These are phyloP conservation scores for Citrullus mucosospermus DNA, from an alignment of 306 rosid species.

Conservation along the genomic window DNA sequence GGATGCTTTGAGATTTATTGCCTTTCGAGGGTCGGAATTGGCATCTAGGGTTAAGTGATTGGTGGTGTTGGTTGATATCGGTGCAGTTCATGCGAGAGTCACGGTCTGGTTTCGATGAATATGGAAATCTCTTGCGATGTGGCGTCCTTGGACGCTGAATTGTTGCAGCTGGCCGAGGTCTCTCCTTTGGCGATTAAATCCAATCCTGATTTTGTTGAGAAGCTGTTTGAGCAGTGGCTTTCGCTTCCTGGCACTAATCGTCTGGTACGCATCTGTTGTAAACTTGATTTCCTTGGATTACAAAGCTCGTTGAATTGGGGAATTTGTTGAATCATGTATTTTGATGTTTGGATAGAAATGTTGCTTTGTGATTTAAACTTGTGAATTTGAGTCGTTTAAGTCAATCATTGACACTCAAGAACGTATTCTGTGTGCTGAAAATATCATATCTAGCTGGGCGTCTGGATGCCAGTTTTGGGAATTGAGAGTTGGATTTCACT, in stretches of 20 bases:
- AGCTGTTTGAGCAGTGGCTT: conserved; percentile 92
- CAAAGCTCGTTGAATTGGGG: not conserved
- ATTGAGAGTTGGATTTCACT: not conserved
- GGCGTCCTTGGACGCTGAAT: conserved; percentile 78
- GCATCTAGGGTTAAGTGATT: conserved; percentile 30
- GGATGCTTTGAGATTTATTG: conserved; percentile 13
- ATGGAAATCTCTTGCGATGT: conserved; percentile 71
- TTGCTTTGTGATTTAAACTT: not conserved
- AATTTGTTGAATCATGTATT: not conserved
- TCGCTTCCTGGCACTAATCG: conserved; percentile 77
- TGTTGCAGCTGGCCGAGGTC: conserved; percentile 80
- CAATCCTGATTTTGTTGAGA: conserved; percentile 50
- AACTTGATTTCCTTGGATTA: not conserved
- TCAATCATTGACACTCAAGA: not conserved
- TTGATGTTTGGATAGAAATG: not conserved
- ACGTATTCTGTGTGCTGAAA: not conserved
- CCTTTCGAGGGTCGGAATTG: conserved; percentile 8
- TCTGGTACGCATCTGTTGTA: conserved; percentile 34
- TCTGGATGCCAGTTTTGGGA: not conserved
- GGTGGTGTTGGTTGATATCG: conserved; percentile 13
- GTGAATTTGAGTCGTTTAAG: not conserved
- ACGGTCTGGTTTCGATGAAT: conserved; percentile 31
- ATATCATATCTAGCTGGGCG: not conserved
- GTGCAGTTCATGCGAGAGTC: conserved; percentile 28
- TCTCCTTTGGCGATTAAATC: conserved; percentile 73